phyloP scores from a whole-genome alignment of 1,284 basidiomycete genomes.

The Leccinum laetum region DNA sequence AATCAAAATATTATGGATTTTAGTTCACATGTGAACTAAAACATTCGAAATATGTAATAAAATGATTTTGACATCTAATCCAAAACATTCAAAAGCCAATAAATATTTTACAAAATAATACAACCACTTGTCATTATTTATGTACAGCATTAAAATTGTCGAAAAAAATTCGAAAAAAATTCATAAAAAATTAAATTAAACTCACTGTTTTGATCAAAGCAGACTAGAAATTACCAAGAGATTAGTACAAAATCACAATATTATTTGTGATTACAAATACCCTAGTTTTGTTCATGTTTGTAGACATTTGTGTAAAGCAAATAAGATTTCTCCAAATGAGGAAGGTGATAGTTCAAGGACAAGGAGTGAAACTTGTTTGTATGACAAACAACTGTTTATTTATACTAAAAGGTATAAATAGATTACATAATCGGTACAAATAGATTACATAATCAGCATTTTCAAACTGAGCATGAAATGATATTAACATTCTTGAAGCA shows the following conservation, averaged over 20 bases:
- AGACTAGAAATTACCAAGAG: too few species aligned
- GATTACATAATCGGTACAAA: neutral
- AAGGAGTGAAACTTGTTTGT: neutral
- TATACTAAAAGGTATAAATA: neutral
- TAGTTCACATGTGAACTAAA: neutral
- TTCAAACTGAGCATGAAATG: neutral
- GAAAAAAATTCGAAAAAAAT: too few species aligned
- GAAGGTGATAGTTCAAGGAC: neutral
- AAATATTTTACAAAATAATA: too few species aligned
- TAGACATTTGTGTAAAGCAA: neutral
- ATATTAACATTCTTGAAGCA: neutral
- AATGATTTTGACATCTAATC: neutral
- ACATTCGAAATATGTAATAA: neutral
- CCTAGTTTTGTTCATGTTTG: neutral
- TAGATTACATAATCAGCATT: neutral
- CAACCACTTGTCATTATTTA: too few species aligned
- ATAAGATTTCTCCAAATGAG: neutral
- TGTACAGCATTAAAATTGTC: neutral
- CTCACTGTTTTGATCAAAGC: too few species aligned
- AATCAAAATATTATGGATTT: too few species aligned
- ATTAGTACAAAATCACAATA: too few species aligned
- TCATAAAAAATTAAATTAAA: too few species aligned
- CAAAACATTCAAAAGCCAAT: neutral
- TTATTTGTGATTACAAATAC: too few species aligned
- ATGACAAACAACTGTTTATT: neutral